These are phyloP conservation scores for Blastocystis sp. DNA, from an alignment of 352 stramenopile genomes.

Conservation along the genomic window DNA sequence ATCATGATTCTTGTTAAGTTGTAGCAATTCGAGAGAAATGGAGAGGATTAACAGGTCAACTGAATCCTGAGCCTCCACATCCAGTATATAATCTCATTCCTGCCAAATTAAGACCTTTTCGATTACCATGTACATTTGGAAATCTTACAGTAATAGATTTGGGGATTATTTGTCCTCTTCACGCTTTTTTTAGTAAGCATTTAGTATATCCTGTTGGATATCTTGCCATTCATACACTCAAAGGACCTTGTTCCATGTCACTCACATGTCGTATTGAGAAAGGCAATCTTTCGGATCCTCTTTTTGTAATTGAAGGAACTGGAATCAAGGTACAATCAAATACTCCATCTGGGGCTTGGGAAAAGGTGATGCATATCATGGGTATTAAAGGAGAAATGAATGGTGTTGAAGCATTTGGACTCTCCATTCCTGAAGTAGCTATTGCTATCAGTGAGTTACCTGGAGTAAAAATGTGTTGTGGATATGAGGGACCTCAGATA, in stretches of 20 bases:
- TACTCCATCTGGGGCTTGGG: neutral
- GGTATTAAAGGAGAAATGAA: neutral
- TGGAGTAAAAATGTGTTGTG: neutral
- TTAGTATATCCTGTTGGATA: conserved; percentile 10
- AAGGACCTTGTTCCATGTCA: neutral
- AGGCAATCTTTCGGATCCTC: neutral
- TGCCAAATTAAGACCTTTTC: neutral
- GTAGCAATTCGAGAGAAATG: conserved; percentile 54
- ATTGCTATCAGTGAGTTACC: neutral
- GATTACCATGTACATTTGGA: neutral
- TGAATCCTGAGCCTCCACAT: too few relatives aligned
- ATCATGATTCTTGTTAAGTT: neutral
- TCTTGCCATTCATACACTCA: neutral
- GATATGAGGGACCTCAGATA: neutral
- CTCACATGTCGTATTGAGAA: neutral
- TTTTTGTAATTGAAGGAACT: neutral
- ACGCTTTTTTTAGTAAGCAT: neutral
- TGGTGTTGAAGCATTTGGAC: conserved; percentile 7
- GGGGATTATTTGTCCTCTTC: neutral
- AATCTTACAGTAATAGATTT: neutral
- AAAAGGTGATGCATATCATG: neutral
- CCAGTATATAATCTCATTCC: too few relatives aligned
- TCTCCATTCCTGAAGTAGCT: neutral
- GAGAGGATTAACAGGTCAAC: neutral
- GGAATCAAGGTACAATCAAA: neutral